phyloP scores from a whole-genome alignment of 192 early-diverging fungal genomes.

The Backusella mclennaniae region DNA sequence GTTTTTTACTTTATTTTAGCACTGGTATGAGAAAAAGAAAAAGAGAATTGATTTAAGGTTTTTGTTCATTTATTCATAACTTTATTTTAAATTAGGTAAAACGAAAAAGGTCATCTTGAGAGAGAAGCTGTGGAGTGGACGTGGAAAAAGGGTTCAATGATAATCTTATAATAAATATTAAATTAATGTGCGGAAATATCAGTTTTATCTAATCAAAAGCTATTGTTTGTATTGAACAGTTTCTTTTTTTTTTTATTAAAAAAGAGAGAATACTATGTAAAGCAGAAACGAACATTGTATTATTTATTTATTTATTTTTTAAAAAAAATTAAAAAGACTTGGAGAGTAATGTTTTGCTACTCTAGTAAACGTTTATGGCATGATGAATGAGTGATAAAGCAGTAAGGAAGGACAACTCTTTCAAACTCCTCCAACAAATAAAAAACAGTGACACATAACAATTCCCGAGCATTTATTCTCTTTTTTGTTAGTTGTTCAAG shows the following conservation, averaged over 20 bases:
- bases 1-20: background rate
- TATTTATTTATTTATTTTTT: too few species aligned
- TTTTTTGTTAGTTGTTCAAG: background rate
- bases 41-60: background rate
- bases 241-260: background rate
- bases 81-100: conserved; percentile 3
- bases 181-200: too few species aligned
- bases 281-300: too few species aligned
- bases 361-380: too few species aligned
- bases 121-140: conserved; percentile 17
- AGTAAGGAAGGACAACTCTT: too few species aligned
- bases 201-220: background rate
- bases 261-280: background rate
- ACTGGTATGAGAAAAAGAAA: conserved; percentile 6
- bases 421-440: background rate
- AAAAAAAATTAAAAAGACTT: background rate
- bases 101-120: conserved; percentile 18
- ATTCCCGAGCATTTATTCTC: background rate
- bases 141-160: background rate
- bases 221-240: background rate
- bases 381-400: too few species aligned
- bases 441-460: background rate
- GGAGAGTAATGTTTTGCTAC: background rate
- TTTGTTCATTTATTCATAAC: background rate
- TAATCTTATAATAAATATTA: background rate